Base-by-base conservation (phyloP, 2,329 filamentous ascomycete species). In the Colletotrichum karsti region DNA sequence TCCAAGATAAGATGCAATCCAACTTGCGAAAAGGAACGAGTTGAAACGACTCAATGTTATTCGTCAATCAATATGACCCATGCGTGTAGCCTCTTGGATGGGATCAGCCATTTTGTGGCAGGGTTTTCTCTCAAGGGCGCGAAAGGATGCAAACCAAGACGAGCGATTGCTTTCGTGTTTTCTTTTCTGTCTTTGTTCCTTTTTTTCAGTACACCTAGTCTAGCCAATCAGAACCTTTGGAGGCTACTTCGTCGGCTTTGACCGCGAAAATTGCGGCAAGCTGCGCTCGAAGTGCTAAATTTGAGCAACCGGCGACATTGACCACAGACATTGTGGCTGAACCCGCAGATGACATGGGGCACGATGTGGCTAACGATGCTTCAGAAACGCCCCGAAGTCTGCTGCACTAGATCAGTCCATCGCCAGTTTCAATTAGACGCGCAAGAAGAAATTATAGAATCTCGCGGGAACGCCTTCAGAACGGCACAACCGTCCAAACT, bases 181-280 rank as follows among this genome's bases (percentile, higher is more conserved):
- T 41, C 57, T 50, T 60, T 63, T 63, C 20, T 26, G 13, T 8
- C 24, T 26, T 26, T 28, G 28, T 53, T 53, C 37, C n/a, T 51
- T 63, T 57, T 56, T 67, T 50, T 51, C 30, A 20, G 30, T 18
- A 15, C 6, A 26, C 51, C 37, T 57, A 33, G 58, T 41, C 42
- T 10, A 37, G n/a, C 64, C 51, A 57, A 67, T 67, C 60, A 51
- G 6, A 54, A 46, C 42, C 24, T 24, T 18, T 24, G 26, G 15
- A 12, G 13, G 22, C 22, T 37, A 15, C 30, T 22, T 13, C 37
- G 10, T 28, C 22, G 35, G 12, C n/a, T 7, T 39, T 10, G 20
- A 18, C 35, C 15, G 24, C 9, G 7, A 37, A 24, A 33, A 22
- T 30, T 35, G 24, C 24, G 26, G 20, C 35, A 51, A 33, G 24